A percentile compares a stretch with the other conserved stretches of the same genome.
Evolutionary conservation across 192 early-diverging fungal species (phyloP).

Genomic region (Cladochytrium replicatum): DNA sequence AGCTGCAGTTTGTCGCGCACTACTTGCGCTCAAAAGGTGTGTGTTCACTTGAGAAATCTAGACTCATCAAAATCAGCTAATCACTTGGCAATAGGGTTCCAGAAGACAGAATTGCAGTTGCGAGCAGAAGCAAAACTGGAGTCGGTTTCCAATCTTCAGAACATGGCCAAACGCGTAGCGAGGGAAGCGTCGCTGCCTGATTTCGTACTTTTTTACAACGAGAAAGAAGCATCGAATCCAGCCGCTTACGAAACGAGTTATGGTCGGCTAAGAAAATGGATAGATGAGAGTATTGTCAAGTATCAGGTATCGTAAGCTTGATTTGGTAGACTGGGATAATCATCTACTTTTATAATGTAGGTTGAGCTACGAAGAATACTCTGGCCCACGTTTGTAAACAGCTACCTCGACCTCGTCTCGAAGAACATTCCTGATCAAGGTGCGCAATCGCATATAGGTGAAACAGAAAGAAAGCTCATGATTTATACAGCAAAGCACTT

Average conservation of each 20-base stretch:
- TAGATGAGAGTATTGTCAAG: slow-evolving; percentile 87
- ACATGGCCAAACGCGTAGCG: slow-evolving; percentile 28
- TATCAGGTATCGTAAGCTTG: slow-evolving; percentile 61
- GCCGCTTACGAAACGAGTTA: slow-evolving; percentile 76
- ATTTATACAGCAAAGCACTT: slow-evolving; percentile 54
- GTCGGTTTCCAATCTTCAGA: slow-evolving; percentile 32
- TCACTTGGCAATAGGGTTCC: slow-evolving; percentile 53
- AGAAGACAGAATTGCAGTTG: slow-evolving; percentile 53
- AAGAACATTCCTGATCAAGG: slow-evolving; percentile 44
- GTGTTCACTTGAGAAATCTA: too few relatives aligned
- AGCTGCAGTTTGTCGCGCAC: too few relatives aligned
- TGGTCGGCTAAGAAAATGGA: slow-evolving; percentile 67
- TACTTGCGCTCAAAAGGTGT: too few relatives aligned
- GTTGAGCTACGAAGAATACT: slow-evolving; percentile 73
- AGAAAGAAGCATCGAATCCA: slow-evolving; percentile 66
- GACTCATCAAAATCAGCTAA: too few relatives aligned
- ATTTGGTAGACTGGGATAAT: not conserved
- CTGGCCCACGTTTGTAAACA: slow-evolving; percentile 87
- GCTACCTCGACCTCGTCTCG: slow-evolving; percentile 75
- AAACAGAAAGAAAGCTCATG: not conserved
- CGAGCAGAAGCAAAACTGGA: slow-evolving; percentile 46
- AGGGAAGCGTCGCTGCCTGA: slow-evolving; percentile 51
- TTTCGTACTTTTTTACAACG: slow-evolving; percentile 56
- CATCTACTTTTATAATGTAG: slow-evolving; percentile 21
- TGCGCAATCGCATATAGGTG: slow-evolving; percentile 4